Percentiles rank a stretch among this genome's conserved stretches.
phyloP scores from a whole-genome alignment of 352 stramenopile species.

The Elongisporangium anandrum region DNA sequence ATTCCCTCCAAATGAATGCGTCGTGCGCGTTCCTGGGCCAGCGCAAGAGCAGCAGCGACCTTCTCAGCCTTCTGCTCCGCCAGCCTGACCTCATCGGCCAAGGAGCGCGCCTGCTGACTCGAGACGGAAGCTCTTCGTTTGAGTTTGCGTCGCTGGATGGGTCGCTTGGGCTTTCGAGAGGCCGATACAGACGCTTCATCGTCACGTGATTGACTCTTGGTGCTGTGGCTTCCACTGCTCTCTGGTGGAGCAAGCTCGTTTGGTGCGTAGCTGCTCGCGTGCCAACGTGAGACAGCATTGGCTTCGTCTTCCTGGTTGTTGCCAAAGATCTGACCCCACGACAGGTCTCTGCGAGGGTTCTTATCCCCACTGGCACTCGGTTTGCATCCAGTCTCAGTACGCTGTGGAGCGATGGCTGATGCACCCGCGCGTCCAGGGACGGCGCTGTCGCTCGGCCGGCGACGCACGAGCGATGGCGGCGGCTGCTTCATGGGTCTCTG shows the following conservation, averaged over 20 bases:
- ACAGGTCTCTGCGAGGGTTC: neutral
- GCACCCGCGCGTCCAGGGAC: neutral
- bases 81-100: slow-evolving; percentile 7
- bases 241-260: neutral
- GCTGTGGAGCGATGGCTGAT: neutral
- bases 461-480: neutral
- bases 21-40: slow-evolving; percentile 33
- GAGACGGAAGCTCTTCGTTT: neutral
- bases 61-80: slow-evolving; percentile 25
- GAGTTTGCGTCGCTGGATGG: neutral
- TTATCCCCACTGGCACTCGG: too few species aligned
- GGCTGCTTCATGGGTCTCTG: neutral
- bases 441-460: neutral
- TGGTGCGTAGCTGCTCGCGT: neutral
- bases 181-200: neutral
- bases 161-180: slow-evolving; percentile 10
- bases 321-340: neutral
- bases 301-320: neutral
- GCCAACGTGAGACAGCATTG: neutral
- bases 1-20: slow-evolving; percentile 21
- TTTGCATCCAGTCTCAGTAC: too few species aligned
- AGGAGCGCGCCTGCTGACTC: slow-evolving; percentile 8
- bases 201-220: neutral
- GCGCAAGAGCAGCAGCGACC: slow-evolving; percentile 21
- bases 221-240: neutral